phyloP scores from a whole-genome alignment of 257 asterid genomes.

The Asclepias syriaca region DNA sequence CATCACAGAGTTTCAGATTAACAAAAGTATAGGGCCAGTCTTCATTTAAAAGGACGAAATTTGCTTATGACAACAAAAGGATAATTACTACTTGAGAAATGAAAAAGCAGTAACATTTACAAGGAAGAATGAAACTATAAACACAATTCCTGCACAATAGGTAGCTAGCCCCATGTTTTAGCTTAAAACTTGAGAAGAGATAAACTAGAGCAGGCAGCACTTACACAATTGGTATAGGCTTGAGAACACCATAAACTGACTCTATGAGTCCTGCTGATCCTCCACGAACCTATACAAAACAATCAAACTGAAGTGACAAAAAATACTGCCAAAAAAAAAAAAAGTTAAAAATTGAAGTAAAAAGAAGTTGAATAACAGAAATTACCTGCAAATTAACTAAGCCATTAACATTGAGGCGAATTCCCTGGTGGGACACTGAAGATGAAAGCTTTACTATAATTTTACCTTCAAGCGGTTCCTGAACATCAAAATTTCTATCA shows the following conservation, averaged over 20 bases:
- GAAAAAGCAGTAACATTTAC: neutral
- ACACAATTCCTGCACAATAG: conserved; percentile 36
- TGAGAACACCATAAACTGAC: conserved; percentile 72
- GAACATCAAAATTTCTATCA: conserved; percentile 5
- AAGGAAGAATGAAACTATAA: neutral
- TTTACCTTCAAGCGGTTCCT: conserved; percentile 70
- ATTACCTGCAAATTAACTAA: conserved; percentile 71
- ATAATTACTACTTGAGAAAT: neutral
- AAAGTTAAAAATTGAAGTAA: neutral
- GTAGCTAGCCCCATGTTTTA: neutral
- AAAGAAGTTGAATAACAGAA: neutral
- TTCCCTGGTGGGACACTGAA: conserved; percentile 59
- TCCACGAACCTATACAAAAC: conserved; percentile 62
- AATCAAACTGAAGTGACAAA: neutral
- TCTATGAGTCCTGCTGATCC: conserved; percentile 90
- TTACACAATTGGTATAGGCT: conserved; percentile 72
- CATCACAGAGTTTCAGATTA: too few species aligned
- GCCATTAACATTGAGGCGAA: conserved; percentile 64
- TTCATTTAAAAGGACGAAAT: neutral
- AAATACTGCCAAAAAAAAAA: neutral
- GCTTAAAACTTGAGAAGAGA: neutral
- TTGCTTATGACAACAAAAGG: neutral
- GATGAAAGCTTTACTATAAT: conserved; percentile 43
- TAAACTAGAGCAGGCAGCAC: conserved; percentile 16
- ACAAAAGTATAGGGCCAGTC: neutral